Evolutionary conservation across 441 rosid genomes (phyloP), one percentile per base, ranked within the genome.

Genomic region (Populus hybrid): DNA sequence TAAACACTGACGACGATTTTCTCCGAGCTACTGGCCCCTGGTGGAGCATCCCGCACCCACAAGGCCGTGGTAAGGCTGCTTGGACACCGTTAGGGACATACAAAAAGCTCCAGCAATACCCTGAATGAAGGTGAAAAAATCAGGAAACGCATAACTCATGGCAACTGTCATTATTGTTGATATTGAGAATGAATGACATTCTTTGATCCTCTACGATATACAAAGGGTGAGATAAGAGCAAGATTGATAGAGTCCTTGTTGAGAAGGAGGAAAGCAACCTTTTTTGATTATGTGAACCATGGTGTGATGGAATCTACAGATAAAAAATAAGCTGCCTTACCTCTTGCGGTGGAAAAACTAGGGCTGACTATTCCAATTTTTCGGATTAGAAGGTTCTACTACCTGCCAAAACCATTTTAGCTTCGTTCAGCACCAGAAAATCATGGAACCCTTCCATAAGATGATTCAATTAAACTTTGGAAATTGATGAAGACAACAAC

Each of bases 271-370:
- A 64, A 69, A 75, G n/a, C n/a, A 71, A 73, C 94, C 99, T 98
- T 91, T 92, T 96, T 81, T 96, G 98, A 85, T 80, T 94, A 75
- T 94, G 94, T 14, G 99, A 96, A 83, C 98, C 89, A 78, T 96
- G 99, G 70, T n/a, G 99, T 96, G 76, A 96, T 96, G 32, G 98
- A 96, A 84, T 96, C 99, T 70, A 96, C 95, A 65, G 94, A 97
- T n/a, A 86, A 92, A 96, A 86, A 96, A 94, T 71, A 96, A 82
- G 86, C 91, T 97, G n/a, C n/a, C n/a, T n/a, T n/a, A n/a, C 82
- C 94, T 96, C 87, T 88, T 94, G 63, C 96, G 92, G 82, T 89
- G 92, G 77, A n/a, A n/a, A 85, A 91, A 83, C 93, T 94, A 80
- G 96, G 85, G 83, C 92, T 98, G 79, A 80, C 87, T n/a, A n/a